Evolutionary conservation across 148 eudicot genomes (phyloP).

Genomic region (Silene conica): DNA sequence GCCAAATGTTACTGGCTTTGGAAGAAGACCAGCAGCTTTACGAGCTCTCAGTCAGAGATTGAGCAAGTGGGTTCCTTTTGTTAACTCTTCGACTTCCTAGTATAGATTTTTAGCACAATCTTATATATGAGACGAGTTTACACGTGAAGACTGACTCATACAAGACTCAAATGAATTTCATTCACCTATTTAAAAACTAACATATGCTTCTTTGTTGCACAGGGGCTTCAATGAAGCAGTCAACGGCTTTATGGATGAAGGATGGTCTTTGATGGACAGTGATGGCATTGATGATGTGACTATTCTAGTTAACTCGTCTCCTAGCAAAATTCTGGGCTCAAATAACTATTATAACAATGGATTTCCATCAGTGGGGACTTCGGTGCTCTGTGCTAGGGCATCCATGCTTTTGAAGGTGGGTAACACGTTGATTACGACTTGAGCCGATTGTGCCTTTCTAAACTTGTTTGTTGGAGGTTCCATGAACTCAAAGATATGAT

Average conservation of each 20-base stretch:
- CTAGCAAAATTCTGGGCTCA: conserved; percentile 59
- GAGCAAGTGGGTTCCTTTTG: conserved; percentile 47
- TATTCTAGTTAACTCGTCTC: conserved; percentile 67
- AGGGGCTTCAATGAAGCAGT: conserved; percentile 96
- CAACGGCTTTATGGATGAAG: conserved; percentile 85
- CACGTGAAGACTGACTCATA: too few relatives aligned
- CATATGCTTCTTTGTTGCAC: conserved; percentile 19
- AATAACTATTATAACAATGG: conserved; percentile 48
- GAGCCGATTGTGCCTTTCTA: background rate
- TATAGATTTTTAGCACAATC: too few relatives aligned
- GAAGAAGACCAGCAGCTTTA: conserved; percentile 84
- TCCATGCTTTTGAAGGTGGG: conserved; percentile 91
- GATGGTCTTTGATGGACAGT: conserved; percentile 82
- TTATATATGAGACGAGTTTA: background rate
- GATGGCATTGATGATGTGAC: conserved; percentile 91
- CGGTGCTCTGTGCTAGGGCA: conserved; percentile 80
- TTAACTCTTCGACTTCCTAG: background rate
- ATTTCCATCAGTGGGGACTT: conserved; percentile 56
- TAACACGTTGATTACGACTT: background rate
- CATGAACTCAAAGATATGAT: background rate
- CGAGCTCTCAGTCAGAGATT: conserved; percentile 86
- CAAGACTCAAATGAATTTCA: background rate
- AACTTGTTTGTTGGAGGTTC: background rate
- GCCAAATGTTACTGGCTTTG: conserved; percentile 71
- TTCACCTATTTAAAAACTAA: background rate